Base-by-base conservation (phyloP, 306 rosid genomes). In the Sicyos edulis region DNA sequence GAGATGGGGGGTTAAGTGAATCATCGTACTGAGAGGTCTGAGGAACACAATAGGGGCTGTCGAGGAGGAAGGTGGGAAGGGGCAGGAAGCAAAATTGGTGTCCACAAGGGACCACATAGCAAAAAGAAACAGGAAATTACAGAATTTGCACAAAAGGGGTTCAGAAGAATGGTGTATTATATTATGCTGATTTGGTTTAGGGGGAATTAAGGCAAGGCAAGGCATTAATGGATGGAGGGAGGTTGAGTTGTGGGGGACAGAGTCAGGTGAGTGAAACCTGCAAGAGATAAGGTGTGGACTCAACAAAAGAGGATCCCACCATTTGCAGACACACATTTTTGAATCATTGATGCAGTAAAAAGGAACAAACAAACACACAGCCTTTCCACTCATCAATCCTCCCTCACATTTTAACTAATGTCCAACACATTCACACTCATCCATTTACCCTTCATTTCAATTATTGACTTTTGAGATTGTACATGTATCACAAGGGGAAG, bases 241-340 rank as follows among this genome's bases (percentile, higher is more conserved):
- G 12, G 12, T 51, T 14, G 19, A 32, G 67, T 50, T 40, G 54
- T 42, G 53, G 53, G 71, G 71, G 71, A 10, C 71, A 19, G 71
- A 64, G 71, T 44, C 71, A 64, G 71, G 71, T 64, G 71, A 64
- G 71, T 6, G 24, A 64, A 42, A 19, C 32, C 53, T 42, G 71
- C 29, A 64, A 42, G 2, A 7, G 71, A 64, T 42, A 64, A 64
- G 71, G 71, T 42, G 71, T 42, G 69, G 50, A 62, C 68, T 16
- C 68, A 62, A 62, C 68, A 62, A 34, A 6, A 34, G 51, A 37
- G 51, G 53, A 64, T 64, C 71, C 71, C 71, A 64, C 70, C 70
- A 64, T 64, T 26, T 64, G 16, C 52, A 62, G 16, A 37, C 5
- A 29, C 17, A 54, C 11, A 6, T 16, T 64, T 42, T 19, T 64